A percentile compares a stretch with the other conserved stretches of the same genome.
These are phyloP conservation scores for Sporothrix mexicana DNA, from an alignment of 2,329 filamentous ascomycete genomes.

Conservation along the genomic window DNA sequence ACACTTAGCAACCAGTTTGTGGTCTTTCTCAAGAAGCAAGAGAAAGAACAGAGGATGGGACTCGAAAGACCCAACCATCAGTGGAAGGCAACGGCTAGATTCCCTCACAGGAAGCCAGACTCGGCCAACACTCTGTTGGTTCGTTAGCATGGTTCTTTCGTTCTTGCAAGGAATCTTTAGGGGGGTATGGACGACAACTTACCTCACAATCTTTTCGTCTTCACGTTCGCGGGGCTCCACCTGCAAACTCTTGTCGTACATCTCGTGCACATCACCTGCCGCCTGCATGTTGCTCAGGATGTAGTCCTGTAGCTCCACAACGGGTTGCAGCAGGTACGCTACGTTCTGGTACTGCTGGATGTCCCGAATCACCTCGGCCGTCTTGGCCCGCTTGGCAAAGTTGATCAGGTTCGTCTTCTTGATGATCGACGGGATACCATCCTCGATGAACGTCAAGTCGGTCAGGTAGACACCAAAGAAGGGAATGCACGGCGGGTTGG, in stretches of 20 bases:
- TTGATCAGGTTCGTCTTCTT: slow-evolving; percentile 98
- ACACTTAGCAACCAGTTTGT: not conserved
- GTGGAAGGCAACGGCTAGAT: not conserved
- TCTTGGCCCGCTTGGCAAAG: slow-evolving; percentile 97
- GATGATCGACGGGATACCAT: slow-evolving; percentile 93
- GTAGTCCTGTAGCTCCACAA: slow-evolving; percentile 93
- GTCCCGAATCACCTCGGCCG: slow-evolving; percentile 95
- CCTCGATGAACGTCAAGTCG: slow-evolving; percentile 95
- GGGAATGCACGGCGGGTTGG: slow-evolving; percentile 95
- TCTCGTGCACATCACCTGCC: slow-evolving; percentile 95
- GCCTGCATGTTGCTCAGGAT: slow-evolving; percentile 96
- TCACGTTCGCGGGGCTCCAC: slow-evolving; percentile 95
- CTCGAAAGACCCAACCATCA: slow-evolving; percentile 7
- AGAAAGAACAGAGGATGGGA: slow-evolving; percentile 7
- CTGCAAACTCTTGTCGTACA: slow-evolving; percentile 96
- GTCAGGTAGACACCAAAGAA: slow-evolving; percentile 98
- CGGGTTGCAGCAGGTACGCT: slow-evolving; percentile 88
- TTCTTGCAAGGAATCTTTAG: not conserved
- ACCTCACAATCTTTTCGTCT: slow-evolving; percentile 99
- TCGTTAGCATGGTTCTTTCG: slow-evolving; percentile 32
- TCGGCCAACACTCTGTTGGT: slow-evolving; percentile 44
- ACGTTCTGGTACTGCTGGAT: slow-evolving; percentile 99
- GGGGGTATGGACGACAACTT: slow-evolving; percentile 41
- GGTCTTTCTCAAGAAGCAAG: not conserved
- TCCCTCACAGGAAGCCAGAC: slow-evolving; percentile 45